Conservation (phyloP, 176 grass and related monocot genomes). For the Musa schizocarpa region DNA sequence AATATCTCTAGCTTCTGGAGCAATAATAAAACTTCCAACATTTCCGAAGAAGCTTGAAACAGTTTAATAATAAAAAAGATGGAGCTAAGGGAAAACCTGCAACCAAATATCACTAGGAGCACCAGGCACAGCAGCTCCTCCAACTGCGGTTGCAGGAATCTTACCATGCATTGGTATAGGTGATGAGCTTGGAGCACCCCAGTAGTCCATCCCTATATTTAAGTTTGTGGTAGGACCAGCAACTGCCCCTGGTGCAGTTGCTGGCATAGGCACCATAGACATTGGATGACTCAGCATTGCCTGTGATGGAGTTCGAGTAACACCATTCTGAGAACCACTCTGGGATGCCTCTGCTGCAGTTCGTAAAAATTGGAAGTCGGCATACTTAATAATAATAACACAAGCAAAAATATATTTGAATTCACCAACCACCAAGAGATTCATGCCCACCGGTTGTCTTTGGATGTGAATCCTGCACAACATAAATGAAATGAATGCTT, state of each 20-base stretch:
- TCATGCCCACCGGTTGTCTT: slow-evolving; percentile 54
- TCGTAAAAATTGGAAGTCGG: slow-evolving; percentile 16
- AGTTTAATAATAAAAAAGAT: background rate
- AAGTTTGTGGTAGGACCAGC: slow-evolving; percentile 63
- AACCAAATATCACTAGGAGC: slow-evolving; percentile 39
- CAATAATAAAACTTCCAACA: no score
- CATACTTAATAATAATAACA: slow-evolving; percentile 2
- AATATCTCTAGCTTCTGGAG: background rate
- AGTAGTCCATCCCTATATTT: slow-evolving; percentile 83
- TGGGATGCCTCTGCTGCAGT: slow-evolving; percentile 22
- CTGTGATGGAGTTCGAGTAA: slow-evolving; percentile 33
- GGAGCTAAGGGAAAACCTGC: slow-evolving; percentile 8
- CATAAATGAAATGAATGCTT: slow-evolving; percentile 5
- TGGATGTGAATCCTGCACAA: slow-evolving; percentile 42
- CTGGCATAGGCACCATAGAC: slow-evolving; percentile 46
- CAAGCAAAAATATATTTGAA: slow-evolving; percentile 14
- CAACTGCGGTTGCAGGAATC: slow-evolving; percentile 31
- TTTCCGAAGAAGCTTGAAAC: background rate
- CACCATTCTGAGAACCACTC: slow-evolving; percentile 45
- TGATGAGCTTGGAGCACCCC: slow-evolving; percentile 52
- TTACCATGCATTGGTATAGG: slow-evolving; percentile 39
- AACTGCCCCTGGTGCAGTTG: slow-evolving; percentile 43
- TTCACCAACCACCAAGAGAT: slow-evolving; percentile 31
- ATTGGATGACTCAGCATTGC: slow-evolving; percentile 51
- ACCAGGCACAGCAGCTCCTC: slow-evolving; percentile 24